These are phyloP conservation scores for Cytospora leucostoma DNA, from an alignment of 2,329 filamentous ascomycete genomes.

Conservation along the genomic window DNA sequence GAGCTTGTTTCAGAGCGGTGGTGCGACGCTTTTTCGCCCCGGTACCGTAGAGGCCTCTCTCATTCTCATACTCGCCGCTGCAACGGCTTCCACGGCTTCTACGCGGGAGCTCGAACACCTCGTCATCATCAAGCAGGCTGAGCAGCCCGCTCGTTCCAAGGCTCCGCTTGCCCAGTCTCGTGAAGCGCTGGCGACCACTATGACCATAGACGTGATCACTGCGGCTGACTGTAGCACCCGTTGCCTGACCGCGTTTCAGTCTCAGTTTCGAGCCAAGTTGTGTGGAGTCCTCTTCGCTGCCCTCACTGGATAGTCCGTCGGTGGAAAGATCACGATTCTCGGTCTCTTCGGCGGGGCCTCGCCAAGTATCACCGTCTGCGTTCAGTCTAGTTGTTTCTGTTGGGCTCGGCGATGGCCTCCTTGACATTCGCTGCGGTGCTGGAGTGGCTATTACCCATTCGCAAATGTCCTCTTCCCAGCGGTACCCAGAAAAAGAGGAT, in stretches of 20 bases:
- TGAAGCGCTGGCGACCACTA: neutral
- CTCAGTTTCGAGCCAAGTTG: slow-evolving; percentile 4
- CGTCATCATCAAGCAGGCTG: slow-evolving; percentile 7
- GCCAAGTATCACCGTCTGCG: too few relatives aligned
- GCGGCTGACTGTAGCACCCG: neutral
- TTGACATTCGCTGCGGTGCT: neutral
- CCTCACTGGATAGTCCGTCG: neutral
- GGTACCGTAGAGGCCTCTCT: neutral
- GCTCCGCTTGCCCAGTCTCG: slow-evolving; percentile 13
- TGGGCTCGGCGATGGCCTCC: neutral
- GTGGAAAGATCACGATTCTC: neutral
- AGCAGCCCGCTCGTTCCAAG: slow-evolving; percentile 7
- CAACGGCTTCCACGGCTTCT: neutral
- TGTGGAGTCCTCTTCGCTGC: slow-evolving; percentile 4
- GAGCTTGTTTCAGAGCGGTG: slow-evolving; percentile 17
- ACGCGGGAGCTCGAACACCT: neutral
- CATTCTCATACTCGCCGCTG: slow-evolving; percentile 5
- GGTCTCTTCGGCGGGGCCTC: too few relatives aligned
- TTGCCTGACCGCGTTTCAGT: slow-evolving; percentile 15
- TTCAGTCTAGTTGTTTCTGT: neutral
- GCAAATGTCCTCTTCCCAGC: slow-evolving; percentile 43
- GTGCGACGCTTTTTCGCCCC: slow-evolving; percentile 20
- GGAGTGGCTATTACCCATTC: slow-evolving; percentile 38
- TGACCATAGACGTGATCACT: too few relatives aligned
- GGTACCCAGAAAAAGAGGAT: slow-evolving; percentile 33